A percentile compares a stretch with the other conserved stretches of the same genome.
Conservation (phyloP, 345 rosid genomes). For the Citrus mangshanensis region DNA sequence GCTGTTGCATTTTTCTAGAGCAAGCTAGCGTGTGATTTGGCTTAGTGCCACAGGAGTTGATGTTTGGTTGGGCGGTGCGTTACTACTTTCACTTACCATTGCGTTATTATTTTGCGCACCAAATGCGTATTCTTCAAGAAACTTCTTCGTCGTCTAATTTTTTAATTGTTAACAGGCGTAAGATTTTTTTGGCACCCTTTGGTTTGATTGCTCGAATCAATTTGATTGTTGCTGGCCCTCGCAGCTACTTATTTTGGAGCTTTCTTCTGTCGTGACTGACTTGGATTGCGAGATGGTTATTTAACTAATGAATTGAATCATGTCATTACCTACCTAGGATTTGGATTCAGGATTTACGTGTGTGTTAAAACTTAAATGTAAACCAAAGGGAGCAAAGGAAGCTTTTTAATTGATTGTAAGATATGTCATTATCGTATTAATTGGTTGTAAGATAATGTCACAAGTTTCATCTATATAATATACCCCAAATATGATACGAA, state of each 20-base stretch:
- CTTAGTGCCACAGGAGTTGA: background rate
- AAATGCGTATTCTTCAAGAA: constrained; percentile 1
- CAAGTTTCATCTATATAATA: too few species aligned
- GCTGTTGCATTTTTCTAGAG: background rate
- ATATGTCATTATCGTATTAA: too few species aligned
- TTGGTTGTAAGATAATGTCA: background rate
- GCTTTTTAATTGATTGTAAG: too few species aligned
- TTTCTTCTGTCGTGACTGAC: too few species aligned
- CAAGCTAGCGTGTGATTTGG: background rate
- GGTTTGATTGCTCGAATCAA: too few species aligned
- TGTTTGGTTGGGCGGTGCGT: background rate
- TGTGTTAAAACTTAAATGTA: too few species aligned
- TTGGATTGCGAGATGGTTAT: too few species aligned
- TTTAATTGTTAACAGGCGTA: background rate
- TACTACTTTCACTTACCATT: background rate
- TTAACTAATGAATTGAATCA: background rate
- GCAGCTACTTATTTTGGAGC: too few species aligned
- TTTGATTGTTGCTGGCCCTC: too few species aligned
- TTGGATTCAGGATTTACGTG: background rate
- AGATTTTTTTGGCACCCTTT: background rate
- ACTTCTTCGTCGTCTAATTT: background rate
- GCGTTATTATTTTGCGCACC: background rate
- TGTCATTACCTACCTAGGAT: background rate
- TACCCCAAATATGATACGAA: too few species aligned
- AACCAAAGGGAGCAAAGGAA: too few species aligned